Percentiles rank a stretch among this genome's conserved stretches.
Evolutionary conservation across 202 grass and related monocot genomes (phyloP).

Genomic region (Hordeum pubiflorum): DNA sequence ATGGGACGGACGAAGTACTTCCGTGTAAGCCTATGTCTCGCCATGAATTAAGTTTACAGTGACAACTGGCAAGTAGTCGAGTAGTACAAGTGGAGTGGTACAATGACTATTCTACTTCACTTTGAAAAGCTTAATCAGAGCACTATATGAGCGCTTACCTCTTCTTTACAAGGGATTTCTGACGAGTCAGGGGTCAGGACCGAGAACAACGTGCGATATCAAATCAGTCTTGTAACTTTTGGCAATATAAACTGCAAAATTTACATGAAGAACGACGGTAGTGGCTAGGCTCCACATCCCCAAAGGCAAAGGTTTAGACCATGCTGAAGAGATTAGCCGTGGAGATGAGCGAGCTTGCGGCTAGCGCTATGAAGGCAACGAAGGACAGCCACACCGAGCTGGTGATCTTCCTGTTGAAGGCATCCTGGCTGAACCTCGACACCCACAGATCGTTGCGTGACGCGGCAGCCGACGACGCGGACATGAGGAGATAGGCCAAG

Average conservation of each 20-base stretch:
- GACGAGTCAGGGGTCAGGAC: background rate
- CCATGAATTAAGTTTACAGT: background rate
- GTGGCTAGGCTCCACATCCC: background rate
- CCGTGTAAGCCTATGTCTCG: background rate
- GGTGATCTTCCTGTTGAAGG: constrained; percentile 63
- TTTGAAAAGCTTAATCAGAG: background rate
- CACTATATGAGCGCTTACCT: background rate
- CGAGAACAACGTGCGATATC: background rate
- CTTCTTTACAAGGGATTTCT: background rate
- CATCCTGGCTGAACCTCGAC: constrained; percentile 61
- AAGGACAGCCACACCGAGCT: constrained; percentile 61
- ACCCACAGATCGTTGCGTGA: constrained; percentile 77
- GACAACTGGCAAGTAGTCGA: background rate
- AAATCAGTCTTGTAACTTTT: background rate
- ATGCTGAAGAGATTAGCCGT: constrained; percentile 64
- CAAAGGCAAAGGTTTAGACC: background rate
- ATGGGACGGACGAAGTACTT: too few relatives aligned
- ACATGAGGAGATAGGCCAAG: constrained; percentile 82
- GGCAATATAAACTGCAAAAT: constrained; percentile 4
- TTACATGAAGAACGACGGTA: background rate
- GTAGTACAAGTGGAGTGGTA: background rate
- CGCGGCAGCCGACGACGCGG: constrained; percentile 68
- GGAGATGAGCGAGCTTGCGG: constrained; percentile 65
- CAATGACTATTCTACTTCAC: background rate
- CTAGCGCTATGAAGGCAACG: constrained; percentile 56